A percentile compares a stretch with the other conserved stretches of the same genome.
Conservation (phyloP, 305 asterid genomes). For the Caryopteris hybrid region DNA sequence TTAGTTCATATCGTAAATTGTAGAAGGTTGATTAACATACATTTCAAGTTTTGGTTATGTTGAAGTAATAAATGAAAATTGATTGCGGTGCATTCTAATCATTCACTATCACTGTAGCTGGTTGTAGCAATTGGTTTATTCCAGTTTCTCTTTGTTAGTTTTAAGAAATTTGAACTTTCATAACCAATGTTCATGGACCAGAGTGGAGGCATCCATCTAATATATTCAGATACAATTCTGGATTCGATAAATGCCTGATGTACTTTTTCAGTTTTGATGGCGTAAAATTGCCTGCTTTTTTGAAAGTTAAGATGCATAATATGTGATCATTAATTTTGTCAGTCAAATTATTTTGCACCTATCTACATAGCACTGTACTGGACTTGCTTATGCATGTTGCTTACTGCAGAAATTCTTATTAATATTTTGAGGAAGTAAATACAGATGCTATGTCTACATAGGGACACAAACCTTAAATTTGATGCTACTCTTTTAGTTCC, state of each 20-base stretch:
- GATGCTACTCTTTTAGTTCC: background rate
- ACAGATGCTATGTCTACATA: background rate
- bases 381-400: too few relatives aligned
- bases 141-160: background rate
- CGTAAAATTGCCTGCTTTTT: background rate
- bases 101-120: background rate
- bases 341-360: background rate
- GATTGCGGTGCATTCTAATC: background rate
- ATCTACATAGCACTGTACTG: too few relatives aligned
- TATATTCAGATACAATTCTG: background rate
- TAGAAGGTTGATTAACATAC: background rate
- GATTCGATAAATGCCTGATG: background rate
- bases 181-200: background rate
- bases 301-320: background rate
- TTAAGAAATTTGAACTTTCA: background rate
- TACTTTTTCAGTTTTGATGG: background rate
- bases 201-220: background rate
- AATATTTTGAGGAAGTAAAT: background rate
- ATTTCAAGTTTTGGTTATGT: background rate
- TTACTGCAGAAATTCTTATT: background rate
- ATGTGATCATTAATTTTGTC: background rate
- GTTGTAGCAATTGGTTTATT: background rate
- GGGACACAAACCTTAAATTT: background rate
- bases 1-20: background rate
- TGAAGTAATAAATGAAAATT: background rate